Evolutionary conservation across 495 filamentous ascomycete genomes (phyloP), one percentile per base, ranked within the genome.

Genomic region (Pyronema domesticum): DNA sequence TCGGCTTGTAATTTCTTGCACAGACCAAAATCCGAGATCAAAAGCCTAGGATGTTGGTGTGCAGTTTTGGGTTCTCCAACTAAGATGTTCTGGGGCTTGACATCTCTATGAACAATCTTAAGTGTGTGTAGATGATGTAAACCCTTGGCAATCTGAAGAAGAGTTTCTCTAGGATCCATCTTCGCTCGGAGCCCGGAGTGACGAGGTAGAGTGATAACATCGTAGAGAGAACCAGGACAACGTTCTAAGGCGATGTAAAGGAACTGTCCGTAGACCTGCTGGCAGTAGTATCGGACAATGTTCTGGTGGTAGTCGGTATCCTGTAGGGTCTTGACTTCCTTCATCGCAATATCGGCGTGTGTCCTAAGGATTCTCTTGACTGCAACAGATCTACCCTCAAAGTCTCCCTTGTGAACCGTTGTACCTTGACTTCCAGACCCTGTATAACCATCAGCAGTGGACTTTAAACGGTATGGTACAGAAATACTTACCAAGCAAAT

Each of bases 1-100:
- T 93, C 88, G 53, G 84, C 86, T 54, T 95, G 91, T n/a, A 98
- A 70, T 63, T 94, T 95, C 74, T 96, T 96, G 68, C 91, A 96
- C 15, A 98, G 76, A 10, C 91, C 91, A 67, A 98, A 98, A 68
- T 96, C 91, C 0, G 93, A 95, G 36, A 98, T 94, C 8, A 96
- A 78, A 3, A 96, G 72, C 13, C 89, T 83, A 34, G 82, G 80
- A 43, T 68, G 72, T n/a, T 73, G 72, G 46, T 74, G 71, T 67
- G 79, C 69, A 69, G 73, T 70, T 67, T 76, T 72, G 8, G 77
- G 74, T 52, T 69, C 68, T 14, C 73, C 74, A 48, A 94, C 86
- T 0, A 98, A 74, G 45, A 96, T 95, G 60, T 98, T 98, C 61
- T 96, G 91, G 0, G 91, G 91, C 65, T 98, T 98, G 59, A 98